phyloP scores from a whole-genome alignment of 345 rosid species.

The Carallia brachiata region DNA sequence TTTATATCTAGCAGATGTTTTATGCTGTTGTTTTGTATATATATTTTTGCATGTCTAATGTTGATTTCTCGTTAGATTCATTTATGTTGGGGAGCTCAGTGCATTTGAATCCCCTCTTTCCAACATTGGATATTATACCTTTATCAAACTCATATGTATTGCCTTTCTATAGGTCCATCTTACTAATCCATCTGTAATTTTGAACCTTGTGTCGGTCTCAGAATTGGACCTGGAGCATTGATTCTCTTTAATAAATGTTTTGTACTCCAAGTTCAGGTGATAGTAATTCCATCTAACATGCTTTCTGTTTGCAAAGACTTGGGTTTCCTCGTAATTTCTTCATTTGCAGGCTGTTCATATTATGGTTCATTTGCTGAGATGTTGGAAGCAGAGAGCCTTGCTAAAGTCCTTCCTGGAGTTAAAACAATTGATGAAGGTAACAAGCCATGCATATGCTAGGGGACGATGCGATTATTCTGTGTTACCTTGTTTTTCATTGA shows the following conservation, averaged over 20 bases:
- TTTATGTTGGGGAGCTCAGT: no score
- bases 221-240: constrained; percentile 51
- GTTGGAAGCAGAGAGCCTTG: constrained; percentile 58
- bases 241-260: constrained; percentile 59
- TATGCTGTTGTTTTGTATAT: background rate
- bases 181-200: no score
- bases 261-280: constrained; percentile 71
- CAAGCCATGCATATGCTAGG: no score
- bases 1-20: no score
- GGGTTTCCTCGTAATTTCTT: constrained; percentile 10
- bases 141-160: no score
- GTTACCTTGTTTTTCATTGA: no score
- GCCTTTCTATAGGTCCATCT: no score
- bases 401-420: constrained; percentile 62
- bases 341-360: constrained; percentile 43
- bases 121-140: no score
- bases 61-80: background rate
- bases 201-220: constrained; percentile 27
- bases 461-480: no score
- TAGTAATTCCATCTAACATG: constrained; percentile 4
- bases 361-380: constrained; percentile 65
- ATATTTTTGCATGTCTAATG: background rate
- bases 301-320: constrained; percentile 13
- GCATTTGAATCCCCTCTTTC: no score
- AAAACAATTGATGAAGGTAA: constrained; percentile 67